A percentile compares a stretch with the other conserved stretches of the same genome.
phyloP scores from a whole-genome alignment of 257 asterid species.

The Misopates orontium region DNA sequence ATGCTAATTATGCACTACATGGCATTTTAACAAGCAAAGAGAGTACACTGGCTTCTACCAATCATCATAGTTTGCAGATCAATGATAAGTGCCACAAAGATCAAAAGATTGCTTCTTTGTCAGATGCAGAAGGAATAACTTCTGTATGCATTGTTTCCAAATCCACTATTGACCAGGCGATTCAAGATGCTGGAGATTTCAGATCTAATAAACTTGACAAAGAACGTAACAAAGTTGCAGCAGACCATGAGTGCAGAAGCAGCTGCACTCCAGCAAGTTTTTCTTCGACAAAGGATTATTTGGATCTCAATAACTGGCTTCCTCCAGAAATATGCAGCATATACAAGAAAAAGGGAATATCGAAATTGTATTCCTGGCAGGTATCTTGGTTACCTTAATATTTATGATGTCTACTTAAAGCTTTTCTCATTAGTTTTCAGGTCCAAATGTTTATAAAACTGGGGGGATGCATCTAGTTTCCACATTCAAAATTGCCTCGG shows the following conservation, averaged over 20 bases:
- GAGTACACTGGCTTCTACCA: slow-evolving; percentile 33
- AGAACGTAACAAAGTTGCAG: slow-evolving; percentile 32
- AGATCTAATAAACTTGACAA: slow-evolving; percentile 42
- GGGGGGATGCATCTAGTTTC: not conserved
- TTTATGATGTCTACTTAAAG: slow-evolving; percentile 16
- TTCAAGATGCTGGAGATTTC: slow-evolving; percentile 34
- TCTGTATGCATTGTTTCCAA: slow-evolving; percentile 31
- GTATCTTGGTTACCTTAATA: slow-evolving; percentile 38
- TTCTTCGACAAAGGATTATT: slow-evolving; percentile 44
- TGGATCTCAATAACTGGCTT: slow-evolving; percentile 82
- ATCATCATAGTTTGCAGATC: slow-evolving; percentile 30
- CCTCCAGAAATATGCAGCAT: slow-evolving; percentile 83
- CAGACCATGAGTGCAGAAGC: slow-evolving; percentile 40
- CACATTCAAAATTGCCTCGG: slow-evolving; percentile 9
- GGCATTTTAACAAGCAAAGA: slow-evolving; percentile 32
- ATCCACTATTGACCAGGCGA: slow-evolving; percentile 30
- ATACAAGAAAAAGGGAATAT: slow-evolving; percentile 80
- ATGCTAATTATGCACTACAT: slow-evolving; percentile 33
- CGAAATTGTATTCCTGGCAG: slow-evolving; percentile 92
- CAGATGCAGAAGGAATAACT: slow-evolving; percentile 36
- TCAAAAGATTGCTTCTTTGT: slow-evolving; percentile 29
- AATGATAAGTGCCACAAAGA: slow-evolving; percentile 24
- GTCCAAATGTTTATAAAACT: not conserved
- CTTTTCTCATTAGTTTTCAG: slow-evolving; percentile 2
- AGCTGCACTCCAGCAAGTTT: slow-evolving; percentile 66